Conservation (phyloP, 2,329 filamentous ascomycete genomes). For the Macrophomina phaseolina region DNA sequence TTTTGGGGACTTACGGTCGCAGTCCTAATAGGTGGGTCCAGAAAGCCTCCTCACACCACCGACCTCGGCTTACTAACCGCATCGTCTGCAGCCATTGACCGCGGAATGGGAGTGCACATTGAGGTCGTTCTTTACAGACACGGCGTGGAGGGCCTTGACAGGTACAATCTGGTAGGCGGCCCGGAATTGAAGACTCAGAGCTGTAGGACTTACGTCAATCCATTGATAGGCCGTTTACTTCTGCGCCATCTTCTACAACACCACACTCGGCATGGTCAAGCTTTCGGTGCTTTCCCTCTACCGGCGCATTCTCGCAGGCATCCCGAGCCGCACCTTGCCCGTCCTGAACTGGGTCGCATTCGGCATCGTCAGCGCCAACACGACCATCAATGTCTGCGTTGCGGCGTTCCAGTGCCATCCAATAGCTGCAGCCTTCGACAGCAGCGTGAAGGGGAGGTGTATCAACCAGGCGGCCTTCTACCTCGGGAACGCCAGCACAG, state of each 20-base stretch:
- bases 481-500: slow-evolving; percentile 33
- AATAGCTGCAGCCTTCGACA: slow-evolving; percentile 33
- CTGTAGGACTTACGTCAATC: slow-evolving; percentile 3
- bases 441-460: slow-evolving; percentile 29
- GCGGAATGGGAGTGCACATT: slow-evolving; percentile 42
- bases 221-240: slow-evolving; percentile 50
- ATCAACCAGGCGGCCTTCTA: slow-evolving; percentile 35
- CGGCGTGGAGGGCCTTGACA: slow-evolving; percentile 33
- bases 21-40: slow-evolving; percentile 25
- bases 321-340: slow-evolving; percentile 28
- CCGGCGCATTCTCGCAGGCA: slow-evolving; percentile 33
- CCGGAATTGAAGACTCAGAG: neutral
- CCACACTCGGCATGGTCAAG: slow-evolving; percentile 56
- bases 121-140: slow-evolving; percentile 34
- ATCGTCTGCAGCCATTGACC: slow-evolving; percentile 28
- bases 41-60: too few species aligned
- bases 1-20: slow-evolving; percentile 32
- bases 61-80: neutral
- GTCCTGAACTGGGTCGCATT: slow-evolving; percentile 32
- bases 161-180: slow-evolving; percentile 12
- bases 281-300: slow-evolving; percentile 55
- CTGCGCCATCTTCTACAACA: slow-evolving; percentile 53
- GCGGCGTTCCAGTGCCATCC: slow-evolving; percentile 33
- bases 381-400: slow-evolving; percentile 7
- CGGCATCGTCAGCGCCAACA: slow-evolving; percentile 17